Percentiles rank a stretch among this genome's conserved stretches.
phyloP scores from a whole-genome alignment of 2,329 filamentous ascomycete genomes.

The Penicillium sp. region DNA sequence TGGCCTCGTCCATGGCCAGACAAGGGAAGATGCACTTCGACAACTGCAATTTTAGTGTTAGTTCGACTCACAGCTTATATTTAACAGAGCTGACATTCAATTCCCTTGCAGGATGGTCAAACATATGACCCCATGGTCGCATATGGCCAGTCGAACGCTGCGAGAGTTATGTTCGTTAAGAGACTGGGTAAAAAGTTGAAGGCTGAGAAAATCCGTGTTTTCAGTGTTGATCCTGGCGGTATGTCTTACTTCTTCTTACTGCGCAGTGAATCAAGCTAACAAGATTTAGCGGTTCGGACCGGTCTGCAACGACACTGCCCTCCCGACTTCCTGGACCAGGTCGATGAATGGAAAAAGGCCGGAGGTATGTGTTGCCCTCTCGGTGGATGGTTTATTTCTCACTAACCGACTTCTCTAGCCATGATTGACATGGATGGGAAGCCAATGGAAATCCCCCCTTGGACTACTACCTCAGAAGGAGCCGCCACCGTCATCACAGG shows the following conservation, averaged over 20 bases:
- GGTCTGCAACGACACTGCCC: slow-evolving; percentile 13
- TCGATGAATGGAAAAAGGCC: slow-evolving; percentile 7
- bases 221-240: slow-evolving; percentile 44
- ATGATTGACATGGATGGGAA: slow-evolving; percentile 17
- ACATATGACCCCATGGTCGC: slow-evolving; percentile 42
- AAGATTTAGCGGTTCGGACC: slow-evolving; percentile 7
- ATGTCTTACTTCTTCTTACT: background rate
- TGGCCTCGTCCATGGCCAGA: slow-evolving; percentile 17
- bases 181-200: slow-evolving; percentile 38
- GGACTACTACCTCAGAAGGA: slow-evolving; percentile 20
- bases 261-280: background rate
- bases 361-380: background rate
- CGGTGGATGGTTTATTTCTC: background rate
- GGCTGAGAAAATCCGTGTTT: slow-evolving; percentile 34
- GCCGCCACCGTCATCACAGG: slow-evolving; percentile 22
- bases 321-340: slow-evolving; percentile 1
- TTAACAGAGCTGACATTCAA: background rate
- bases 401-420: background rate
- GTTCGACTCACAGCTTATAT: background rate
- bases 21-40: slow-evolving; percentile 42
- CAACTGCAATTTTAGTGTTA: slow-evolving; percentile 37
- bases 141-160: slow-evolving; percentile 54
- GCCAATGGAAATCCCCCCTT: slow-evolving; percentile 9
- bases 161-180: slow-evolving; percentile 48
- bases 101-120: slow-evolving; percentile 29